Evolutionary conservation across 148 eudicot species (phyloP).

Genomic region (Agrostemma githago): DNA sequence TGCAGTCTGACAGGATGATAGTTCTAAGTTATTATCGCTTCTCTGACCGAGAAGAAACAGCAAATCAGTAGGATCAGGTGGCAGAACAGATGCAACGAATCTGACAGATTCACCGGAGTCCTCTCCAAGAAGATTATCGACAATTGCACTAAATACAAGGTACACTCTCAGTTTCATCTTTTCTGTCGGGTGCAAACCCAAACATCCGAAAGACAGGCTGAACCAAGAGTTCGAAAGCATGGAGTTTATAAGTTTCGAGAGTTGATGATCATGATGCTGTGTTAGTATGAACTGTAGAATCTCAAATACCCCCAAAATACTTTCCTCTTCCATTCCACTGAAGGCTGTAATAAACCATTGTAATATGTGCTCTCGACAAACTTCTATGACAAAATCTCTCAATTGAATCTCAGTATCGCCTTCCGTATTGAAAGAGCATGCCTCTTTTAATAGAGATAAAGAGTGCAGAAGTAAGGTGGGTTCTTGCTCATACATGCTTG

Average conservation of each 20-base stretch:
- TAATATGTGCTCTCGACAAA: slow-evolving; percentile 56
- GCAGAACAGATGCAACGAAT: slow-evolving; percentile 63
- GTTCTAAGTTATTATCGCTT: slow-evolving; percentile 43
- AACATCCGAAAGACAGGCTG: slow-evolving; percentile 68
- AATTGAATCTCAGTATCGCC: slow-evolving; percentile 31
- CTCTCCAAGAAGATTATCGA: slow-evolving; percentile 58
- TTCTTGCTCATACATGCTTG: slow-evolving; percentile 36
- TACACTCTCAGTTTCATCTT: slow-evolving; percentile 68
- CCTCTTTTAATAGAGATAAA: slow-evolving; percentile 75
- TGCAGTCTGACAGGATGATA: slow-evolving; percentile 68
- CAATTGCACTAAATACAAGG: slow-evolving; percentile 61
- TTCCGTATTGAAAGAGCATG: slow-evolving; percentile 49
- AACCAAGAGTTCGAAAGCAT: slow-evolving; percentile 79
- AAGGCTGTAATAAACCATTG: slow-evolving; percentile 69
- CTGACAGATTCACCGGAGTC: slow-evolving; percentile 61
- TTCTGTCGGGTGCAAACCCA: slow-evolving; percentile 76
- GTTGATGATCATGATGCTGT: slow-evolving; percentile 40
- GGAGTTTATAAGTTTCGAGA: slow-evolving; percentile 40
- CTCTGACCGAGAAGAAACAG: slow-evolving; percentile 81
- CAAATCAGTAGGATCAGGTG: slow-evolving; percentile 81
- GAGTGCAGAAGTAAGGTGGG: slow-evolving; percentile 58
- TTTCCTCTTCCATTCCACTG: slow-evolving; percentile 71
- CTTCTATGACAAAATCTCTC: slow-evolving; percentile 43
- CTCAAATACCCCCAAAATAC: slow-evolving; percentile 68
- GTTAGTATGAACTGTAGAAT: slow-evolving; percentile 55